Conservation (phyloP, 2,329 filamentous ascomycete genomes). For the Orbilia oligospora region DNA sequence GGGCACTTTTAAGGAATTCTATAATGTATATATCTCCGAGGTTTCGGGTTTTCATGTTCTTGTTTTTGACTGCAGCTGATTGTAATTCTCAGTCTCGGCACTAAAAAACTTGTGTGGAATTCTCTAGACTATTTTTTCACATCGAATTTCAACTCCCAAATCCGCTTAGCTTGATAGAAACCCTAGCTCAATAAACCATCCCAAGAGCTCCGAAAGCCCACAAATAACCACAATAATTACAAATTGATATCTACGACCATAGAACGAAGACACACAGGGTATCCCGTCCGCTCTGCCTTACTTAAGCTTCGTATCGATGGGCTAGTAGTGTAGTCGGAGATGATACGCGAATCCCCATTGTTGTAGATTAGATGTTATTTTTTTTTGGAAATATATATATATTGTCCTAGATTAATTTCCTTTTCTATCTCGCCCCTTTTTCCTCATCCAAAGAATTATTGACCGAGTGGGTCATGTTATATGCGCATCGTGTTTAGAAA, state of each 20-base stretch:
- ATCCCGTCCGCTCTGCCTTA: slow-evolving; percentile 56
- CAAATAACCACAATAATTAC: not conserved
- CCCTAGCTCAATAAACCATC: slow-evolving; percentile 3
- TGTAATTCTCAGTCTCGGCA: too few species aligned
- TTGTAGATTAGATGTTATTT: slow-evolving; percentile 23
- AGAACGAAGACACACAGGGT: slow-evolving; percentile 39
- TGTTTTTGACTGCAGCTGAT: too few species aligned
- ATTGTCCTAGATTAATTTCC: not conserved
- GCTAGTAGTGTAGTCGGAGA: slow-evolving; percentile 58
- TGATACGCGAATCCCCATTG: slow-evolving; percentile 52
- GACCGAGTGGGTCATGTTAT: too few species aligned
- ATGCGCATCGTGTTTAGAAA: too few species aligned
- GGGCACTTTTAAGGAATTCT: too few species aligned
- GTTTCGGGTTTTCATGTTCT: too few species aligned
- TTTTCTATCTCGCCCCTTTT: not conserved
- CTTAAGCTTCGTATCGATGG: slow-evolving; percentile 53
- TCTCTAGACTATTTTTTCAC: not conserved
- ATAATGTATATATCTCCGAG: too few species aligned
- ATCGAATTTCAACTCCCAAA: not conserved
- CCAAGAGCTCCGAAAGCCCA: not conserved
- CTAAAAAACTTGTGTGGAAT: too few species aligned
- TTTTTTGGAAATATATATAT: too few species aligned
- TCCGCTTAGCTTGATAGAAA: not conserved
- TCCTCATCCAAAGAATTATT: not conserved
- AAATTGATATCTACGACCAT: slow-evolving; percentile 36